Percentiles rank a stretch among this genome's conserved stretches.
phyloP scores from a whole-genome alignment of 2,329 filamentous ascomycete genomes.

The Cladophialophora exuberans region DNA sequence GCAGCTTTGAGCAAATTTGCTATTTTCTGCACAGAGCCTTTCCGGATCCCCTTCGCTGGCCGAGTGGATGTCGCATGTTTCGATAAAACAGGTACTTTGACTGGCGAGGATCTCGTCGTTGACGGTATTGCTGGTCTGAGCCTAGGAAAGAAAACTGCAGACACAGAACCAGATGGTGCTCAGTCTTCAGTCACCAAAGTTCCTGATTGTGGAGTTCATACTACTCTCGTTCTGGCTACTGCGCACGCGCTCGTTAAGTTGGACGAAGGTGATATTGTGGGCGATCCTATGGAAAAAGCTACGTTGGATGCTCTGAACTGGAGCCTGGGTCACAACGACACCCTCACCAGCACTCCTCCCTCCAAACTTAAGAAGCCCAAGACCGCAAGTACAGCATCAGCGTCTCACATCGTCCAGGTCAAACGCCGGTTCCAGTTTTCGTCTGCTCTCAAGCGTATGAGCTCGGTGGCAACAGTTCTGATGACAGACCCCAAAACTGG shows the following conservation, averaged over 20 bases:
- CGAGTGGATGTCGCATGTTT: conserved; percentile 97
- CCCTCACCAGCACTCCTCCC: conserved; percentile 69
- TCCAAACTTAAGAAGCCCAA: conserved; percentile 50
- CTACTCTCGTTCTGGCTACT: conserved; percentile 89
- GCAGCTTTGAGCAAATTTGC: conserved; percentile 92
- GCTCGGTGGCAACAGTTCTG: conserved; percentile 83
- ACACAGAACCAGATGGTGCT: conserved; percentile 76
- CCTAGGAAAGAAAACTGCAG: conserved; percentile 68
- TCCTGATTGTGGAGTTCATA: conserved; percentile 72
- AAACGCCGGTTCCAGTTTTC: conserved; percentile 98
- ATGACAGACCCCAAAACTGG: conserved; percentile 72
- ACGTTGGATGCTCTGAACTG: conserved; percentile 88
- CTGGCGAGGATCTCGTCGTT: conserved; percentile 93
- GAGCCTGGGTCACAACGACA: conserved; percentile 88
- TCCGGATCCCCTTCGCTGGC: conserved; percentile 95
- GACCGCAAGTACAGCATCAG: conserved; percentile 47
- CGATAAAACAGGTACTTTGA: conserved; percentile 96
- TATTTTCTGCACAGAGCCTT: conserved; percentile 98
- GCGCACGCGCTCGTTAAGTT: conserved; percentile 95
- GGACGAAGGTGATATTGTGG: conserved; percentile 95
- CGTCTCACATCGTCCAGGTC: conserved; percentile 81
- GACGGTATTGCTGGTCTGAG: conserved; percentile 92
- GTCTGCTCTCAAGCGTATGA: conserved; percentile 92
- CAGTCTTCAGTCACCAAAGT: conserved; percentile 78
- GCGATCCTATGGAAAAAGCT: conserved; percentile 98